Conservation (phyloP, 2,329 filamentous ascomycete genomes). For the Claviceps purpurea region DNA sequence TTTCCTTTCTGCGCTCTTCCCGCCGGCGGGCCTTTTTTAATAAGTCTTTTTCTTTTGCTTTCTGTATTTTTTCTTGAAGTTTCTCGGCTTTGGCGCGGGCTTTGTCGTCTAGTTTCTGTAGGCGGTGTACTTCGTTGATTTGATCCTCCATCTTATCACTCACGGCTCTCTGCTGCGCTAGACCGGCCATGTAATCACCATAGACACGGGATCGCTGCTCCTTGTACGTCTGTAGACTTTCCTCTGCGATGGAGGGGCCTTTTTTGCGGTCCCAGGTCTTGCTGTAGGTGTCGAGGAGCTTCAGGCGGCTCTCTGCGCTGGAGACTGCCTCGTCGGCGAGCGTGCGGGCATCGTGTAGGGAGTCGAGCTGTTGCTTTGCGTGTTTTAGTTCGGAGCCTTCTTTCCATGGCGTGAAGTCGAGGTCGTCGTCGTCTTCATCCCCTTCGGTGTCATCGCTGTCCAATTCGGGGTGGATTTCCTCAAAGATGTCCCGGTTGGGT, state of each 20-base stretch:
- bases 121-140: conserved; percentile 18
- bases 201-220: conserved; percentile 29
- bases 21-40: conserved; percentile 22
- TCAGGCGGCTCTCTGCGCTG: conserved; percentile 19
- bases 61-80: conserved; percentile 19
- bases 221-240: conserved; percentile 27
- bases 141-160: conserved; percentile 18
- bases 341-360: conserved; percentile 12
- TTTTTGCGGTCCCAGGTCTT: conserved; percentile 23
- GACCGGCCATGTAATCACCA: conserved; percentile 24
- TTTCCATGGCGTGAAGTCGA: conserved; percentile 11
- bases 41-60: conserved; percentile 22
- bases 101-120: conserved; percentile 16
- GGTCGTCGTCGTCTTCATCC: conserved; percentile 16
- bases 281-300: conserved; percentile 24
- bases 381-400: conserved; percentile 8
- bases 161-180: conserved; percentile 19
- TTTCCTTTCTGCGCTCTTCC: conserved; percentile 27
- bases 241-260: conserved; percentile 20
- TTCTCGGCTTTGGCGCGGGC: conserved; percentile 16
- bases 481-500: conserved; percentile 35
- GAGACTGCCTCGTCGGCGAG: not conserved
- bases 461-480: conserved; percentile 35
- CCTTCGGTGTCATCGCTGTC: conserved; percentile 10
- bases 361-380: conserved; percentile 16